Conservation (phyloP, 805 yeast species). For the Sugiyamaella valdiviana region DNA sequence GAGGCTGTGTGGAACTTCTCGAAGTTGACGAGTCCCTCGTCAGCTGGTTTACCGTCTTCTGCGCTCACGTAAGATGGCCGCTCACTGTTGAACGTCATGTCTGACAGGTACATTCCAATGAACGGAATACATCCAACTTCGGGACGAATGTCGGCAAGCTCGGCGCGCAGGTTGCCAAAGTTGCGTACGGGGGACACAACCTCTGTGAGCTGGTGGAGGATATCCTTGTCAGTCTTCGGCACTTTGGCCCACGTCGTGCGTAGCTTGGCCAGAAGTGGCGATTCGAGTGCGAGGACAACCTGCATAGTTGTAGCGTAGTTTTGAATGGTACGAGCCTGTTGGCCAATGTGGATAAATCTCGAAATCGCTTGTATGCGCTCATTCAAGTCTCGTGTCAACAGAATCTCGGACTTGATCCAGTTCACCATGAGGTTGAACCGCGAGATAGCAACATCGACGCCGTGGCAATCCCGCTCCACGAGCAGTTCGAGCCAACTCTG, state of each 20-base stretch:
- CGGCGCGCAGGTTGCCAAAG: conserved; percentile 59
- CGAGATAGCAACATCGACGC: conserved; percentile 74
- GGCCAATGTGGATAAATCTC: conserved; percentile 82
- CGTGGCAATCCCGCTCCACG: conserved; percentile 51
- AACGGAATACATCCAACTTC: conserved; percentile 83
- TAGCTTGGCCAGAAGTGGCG: conserved; percentile 53
- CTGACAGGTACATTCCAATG: conserved; percentile 78
- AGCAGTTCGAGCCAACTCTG: conserved; percentile 80
- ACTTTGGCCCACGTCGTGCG: conserved; percentile 68
- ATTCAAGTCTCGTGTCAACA: conserved; percentile 54
- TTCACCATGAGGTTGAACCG: conserved; percentile 84
- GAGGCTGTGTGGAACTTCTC: conserved; percentile 72
- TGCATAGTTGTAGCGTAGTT: conserved; percentile 87
- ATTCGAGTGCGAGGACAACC: conserved; percentile 70
- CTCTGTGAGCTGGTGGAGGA: conserved; percentile 61
- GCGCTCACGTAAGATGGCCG: conserved; percentile 43
- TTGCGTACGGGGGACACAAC: conserved; percentile 70
- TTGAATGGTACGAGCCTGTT: conserved; percentile 62
- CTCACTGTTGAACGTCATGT: conserved; percentile 68
- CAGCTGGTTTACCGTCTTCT: conserved; percentile 21
- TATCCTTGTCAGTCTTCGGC: conserved; percentile 63
- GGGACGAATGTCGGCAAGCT: conserved; percentile 53
- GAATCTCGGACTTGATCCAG: conserved; percentile 86
- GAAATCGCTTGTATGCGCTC: conserved; percentile 68
- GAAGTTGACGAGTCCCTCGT: conserved; percentile 53